These are phyloP conservation scores for Pyrenophora tritici-repentis DNA, from an alignment of 2,329 filamentous ascomycete species.

Conservation along the genomic window DNA sequence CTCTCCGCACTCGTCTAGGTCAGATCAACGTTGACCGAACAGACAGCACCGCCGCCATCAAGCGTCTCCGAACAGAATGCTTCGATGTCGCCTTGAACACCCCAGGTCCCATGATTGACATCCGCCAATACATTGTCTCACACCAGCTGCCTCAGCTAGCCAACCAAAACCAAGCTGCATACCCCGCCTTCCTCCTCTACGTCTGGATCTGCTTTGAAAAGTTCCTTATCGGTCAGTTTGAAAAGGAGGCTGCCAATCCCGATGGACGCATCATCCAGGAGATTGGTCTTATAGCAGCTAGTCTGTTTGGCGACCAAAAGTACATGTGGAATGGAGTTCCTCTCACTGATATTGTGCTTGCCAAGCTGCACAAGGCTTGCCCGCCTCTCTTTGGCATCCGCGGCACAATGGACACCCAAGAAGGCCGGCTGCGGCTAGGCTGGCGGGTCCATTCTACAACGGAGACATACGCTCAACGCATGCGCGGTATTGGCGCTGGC, in stretches of 20 bases:
- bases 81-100: slow-evolving; percentile 32
- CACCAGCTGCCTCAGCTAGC: slow-evolving; percentile 35
- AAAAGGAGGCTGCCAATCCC: slow-evolving; percentile 45
- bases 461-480: slow-evolving; percentile 75
- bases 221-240: slow-evolving; percentile 67
- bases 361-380: slow-evolving; percentile 80
- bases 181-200: slow-evolving; percentile 63
- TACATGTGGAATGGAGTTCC: slow-evolving; percentile 70
- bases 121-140: slow-evolving; percentile 44
- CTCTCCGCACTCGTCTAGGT: slow-evolving; percentile 38
- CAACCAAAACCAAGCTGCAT: slow-evolving; percentile 43
- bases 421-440: slow-evolving; percentile 41
- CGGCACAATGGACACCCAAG: slow-evolving; percentile 71
- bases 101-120: slow-evolving; percentile 40
- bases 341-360: slow-evolving; percentile 81
- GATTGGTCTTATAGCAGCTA: slow-evolving; percentile 75
- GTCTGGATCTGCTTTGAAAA: slow-evolving; percentile 79
- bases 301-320: slow-evolving; percentile 71
- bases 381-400: slow-evolving; percentile 85
- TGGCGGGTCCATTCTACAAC: slow-evolving; percentile 53
- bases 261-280: slow-evolving; percentile 65
- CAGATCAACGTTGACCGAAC: slow-evolving; percentile 40
- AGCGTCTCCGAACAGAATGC: slow-evolving; percentile 34
- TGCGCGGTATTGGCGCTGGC: slow-evolving; percentile 82
- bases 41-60: slow-evolving; percentile 35